Evolutionary conservation across 108 stramenopile species (phyloP).

Genomic region (Skeletonema potamos): DNA sequence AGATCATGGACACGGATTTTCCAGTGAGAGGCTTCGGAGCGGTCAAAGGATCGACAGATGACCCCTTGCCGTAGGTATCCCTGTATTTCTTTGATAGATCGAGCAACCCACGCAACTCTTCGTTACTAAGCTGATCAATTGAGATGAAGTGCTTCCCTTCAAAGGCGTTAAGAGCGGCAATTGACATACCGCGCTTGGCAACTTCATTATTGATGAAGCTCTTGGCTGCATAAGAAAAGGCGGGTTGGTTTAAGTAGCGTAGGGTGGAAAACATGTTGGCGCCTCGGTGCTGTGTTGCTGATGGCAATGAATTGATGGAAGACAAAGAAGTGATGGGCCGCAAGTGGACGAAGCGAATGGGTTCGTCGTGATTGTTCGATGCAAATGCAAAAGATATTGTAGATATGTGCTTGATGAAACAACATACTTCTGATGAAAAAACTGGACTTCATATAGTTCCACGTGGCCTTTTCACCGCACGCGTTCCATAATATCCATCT

Average conservation of each 20-base stretch:
- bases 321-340: too few species aligned
- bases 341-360: neutral
- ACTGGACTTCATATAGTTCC: too few species aligned
- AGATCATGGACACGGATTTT: constrained; percentile 91
- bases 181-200: constrained; percentile 38
- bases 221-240: constrained; percentile 11
- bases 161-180: constrained; percentile 37
- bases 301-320: neutral
- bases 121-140: constrained; percentile 83
- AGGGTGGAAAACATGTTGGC: constrained; percentile 13
- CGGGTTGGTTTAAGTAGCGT: constrained; percentile 8
- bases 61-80: constrained; percentile 59
- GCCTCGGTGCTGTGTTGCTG: neutral
- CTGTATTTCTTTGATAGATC: constrained; percentile 77
- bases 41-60: constrained; percentile 38
- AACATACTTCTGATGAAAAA: too few species aligned
- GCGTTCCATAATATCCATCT: too few species aligned
- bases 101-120: constrained; percentile 82
- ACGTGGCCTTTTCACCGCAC: too few species aligned
- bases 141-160: constrained; percentile 78
- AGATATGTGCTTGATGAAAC: too few species aligned
- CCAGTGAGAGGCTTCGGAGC: constrained; percentile 82
- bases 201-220: constrained; percentile 15
- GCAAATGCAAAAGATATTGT: neutral
- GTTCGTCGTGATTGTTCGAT: neutral